Evolutionary conservation across 2,329 filamentous ascomycete species (phyloP), one percentile per base, ranked within the genome.

Genomic region (Fusarium abutilonis): DNA sequence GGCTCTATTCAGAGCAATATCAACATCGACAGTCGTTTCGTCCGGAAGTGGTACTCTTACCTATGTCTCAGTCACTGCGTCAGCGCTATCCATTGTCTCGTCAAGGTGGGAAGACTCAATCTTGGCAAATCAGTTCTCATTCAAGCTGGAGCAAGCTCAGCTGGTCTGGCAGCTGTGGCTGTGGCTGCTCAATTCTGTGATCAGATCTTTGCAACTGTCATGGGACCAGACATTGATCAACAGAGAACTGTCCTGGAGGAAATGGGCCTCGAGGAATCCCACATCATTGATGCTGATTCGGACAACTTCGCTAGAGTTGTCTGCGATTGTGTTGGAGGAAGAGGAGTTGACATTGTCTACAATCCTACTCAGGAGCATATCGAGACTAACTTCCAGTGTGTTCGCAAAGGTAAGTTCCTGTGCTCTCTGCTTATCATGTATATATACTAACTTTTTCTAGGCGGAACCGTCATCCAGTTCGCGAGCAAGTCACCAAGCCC

Each of bases 111-210:
- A 26, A 70, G 74, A 34, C 47, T 70, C 15, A 44, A 49, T 7
- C 39, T 35, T n/a, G 66, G 66, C 4, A 67, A 73, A 9, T 74
- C 62, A 3, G 72, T 83, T 5, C 72, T 84, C 4, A 72, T 84
- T 15, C 78, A 82, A 47, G 74, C 75, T 9, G 82, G 76, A 4
- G 76, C 78, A 4, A 78, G 80, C 43, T 73, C 74, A 0, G 72
- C 78, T 17, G 81, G 82, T 1, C 73, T 80, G 34, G 78, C 77
- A 9, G 80, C 79, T 3, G 63, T 84, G 3, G 72, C 75, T 10
- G 59, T 83, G 3, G 78, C 79, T 21, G 70, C 64, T 40, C 52
- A 70, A 2, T 60, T 72, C 7, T 79, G 75, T 1, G 77, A 75
- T 9, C 72, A 76, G 3, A 64, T 85, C 3, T 81, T 80, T 51